These are phyloP conservation scores for Colletotrichum sp. DNA, from an alignment of 2,329 filamentous ascomycete genomes.

Conservation along the genomic window DNA sequence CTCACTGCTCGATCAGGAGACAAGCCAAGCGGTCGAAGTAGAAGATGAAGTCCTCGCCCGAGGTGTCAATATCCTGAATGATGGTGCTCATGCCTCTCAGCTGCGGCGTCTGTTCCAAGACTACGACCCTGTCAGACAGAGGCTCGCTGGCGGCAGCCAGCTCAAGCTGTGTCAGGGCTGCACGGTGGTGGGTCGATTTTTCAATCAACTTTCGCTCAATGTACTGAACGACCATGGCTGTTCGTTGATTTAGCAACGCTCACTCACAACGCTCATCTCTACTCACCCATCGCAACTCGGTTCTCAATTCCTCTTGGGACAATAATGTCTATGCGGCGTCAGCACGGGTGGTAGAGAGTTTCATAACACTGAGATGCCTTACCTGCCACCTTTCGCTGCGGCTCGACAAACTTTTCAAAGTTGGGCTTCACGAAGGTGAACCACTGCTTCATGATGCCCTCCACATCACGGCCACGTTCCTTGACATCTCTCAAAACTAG, in stretches of 20 bases:
- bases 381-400: constrained; percentile 86
- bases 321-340: constrained; percentile 73
- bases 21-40: constrained; percentile 91
- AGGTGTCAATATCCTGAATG: constrained; percentile 79
- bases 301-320: constrained; percentile 96
- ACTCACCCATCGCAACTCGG: constrained; percentile 80
- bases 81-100: constrained; percentile 89
- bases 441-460: constrained; percentile 98
- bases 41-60: constrained; percentile 92
- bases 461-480: constrained; percentile 87
- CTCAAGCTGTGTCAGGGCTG: constrained; percentile 78
- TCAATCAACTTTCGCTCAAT: constrained; percentile 86
- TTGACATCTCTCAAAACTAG: constrained; percentile 85
- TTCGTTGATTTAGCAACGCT: neutral
- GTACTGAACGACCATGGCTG: constrained; percentile 91
- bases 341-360: neutral
- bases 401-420: constrained; percentile 91
- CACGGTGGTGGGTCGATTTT: constrained; percentile 84
- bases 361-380: constrained; percentile 16
- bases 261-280: neutral
- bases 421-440: constrained; percentile 96
- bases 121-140: constrained; percentile 75
- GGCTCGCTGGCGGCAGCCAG: constrained; percentile 73
- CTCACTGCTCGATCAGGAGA: constrained; percentile 80
- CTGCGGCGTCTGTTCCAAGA: constrained; percentile 80